A percentile compares a stretch with the other conserved stretches of the same genome.
Evolutionary conservation across 208 protist genomes (phyloP).

Genomic region (Naegleria fowleri): DNA sequence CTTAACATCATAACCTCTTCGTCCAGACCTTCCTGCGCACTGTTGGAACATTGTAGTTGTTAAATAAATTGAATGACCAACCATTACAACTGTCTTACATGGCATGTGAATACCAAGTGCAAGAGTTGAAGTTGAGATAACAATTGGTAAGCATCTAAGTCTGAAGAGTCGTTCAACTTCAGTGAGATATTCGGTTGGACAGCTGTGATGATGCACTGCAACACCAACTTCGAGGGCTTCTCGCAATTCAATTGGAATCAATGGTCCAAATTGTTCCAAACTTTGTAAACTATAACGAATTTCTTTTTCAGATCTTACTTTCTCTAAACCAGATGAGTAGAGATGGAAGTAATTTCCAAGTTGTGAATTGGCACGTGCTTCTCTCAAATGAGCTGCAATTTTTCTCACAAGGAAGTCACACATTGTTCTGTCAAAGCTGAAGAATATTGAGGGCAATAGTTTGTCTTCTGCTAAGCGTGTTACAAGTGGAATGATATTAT

Average conservation of each 20-base stretch:
- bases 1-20: constrained; percentile 25
- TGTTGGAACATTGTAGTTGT: neutral
- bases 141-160: neutral
- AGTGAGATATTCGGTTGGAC: neutral
- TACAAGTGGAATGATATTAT: neutral
- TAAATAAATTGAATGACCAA: constrained; percentile 3
- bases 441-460: neutral
- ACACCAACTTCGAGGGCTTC: neutral
- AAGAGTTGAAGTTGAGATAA: neutral
- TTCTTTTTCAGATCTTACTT: neutral
- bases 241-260: neutral
- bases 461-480: neutral
- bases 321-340: neutral
- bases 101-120: constrained; percentile 24
- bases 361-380: neutral
- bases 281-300: neutral
- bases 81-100: neutral
- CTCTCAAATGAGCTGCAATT: neutral
- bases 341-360: neutral
- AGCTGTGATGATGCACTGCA: neutral
- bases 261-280: neutral
- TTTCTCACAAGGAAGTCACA: neutral
- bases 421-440: neutral
- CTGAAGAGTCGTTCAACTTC: neutral
- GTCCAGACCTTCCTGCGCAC: neutral